A percentile compares a stretch with the other conserved stretches of the same genome.
Conservation (phyloP, 768 basidiomycete species). For the Amanita rimosa region DNA sequence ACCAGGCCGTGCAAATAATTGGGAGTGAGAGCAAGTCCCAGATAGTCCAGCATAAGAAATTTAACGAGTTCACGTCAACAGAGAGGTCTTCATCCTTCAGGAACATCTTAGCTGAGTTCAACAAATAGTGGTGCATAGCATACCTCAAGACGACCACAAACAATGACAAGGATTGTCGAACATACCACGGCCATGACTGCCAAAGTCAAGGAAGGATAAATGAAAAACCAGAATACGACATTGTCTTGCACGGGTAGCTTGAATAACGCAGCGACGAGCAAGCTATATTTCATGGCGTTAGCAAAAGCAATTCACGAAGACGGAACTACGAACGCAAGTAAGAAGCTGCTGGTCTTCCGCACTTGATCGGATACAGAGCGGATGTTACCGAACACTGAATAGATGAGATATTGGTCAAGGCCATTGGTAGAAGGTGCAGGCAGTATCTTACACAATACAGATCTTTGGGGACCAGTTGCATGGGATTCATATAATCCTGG, state of each 20-base stretch:
- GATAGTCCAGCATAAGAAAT: background rate
- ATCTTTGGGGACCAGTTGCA: too few species aligned
- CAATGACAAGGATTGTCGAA: conserved; percentile 1
- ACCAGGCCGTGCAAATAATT: background rate
- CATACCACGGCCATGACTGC: background rate
- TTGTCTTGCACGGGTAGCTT: background rate
- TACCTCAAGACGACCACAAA: background rate
- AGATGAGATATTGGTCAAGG: too few species aligned
- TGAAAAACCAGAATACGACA: background rate
- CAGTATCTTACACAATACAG: too few species aligned
- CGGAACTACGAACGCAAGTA: background rate
- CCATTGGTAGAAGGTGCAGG: too few species aligned
- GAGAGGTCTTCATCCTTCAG: too few species aligned
- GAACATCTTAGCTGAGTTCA: background rate
- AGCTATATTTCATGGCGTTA: too few species aligned
- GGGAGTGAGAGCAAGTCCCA: background rate
- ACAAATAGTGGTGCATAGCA: background rate
- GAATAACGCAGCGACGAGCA: background rate
- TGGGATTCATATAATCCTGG: too few species aligned
- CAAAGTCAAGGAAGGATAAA: background rate
- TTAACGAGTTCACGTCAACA: background rate
- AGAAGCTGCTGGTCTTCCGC: background rate
- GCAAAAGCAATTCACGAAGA: background rate
- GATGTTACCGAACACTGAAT: too few species aligned
- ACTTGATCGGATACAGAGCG: background rate